phyloP scores from a whole-genome alignment of 495 filamentous ascomycete genomes.

The Poronia punctata region DNA sequence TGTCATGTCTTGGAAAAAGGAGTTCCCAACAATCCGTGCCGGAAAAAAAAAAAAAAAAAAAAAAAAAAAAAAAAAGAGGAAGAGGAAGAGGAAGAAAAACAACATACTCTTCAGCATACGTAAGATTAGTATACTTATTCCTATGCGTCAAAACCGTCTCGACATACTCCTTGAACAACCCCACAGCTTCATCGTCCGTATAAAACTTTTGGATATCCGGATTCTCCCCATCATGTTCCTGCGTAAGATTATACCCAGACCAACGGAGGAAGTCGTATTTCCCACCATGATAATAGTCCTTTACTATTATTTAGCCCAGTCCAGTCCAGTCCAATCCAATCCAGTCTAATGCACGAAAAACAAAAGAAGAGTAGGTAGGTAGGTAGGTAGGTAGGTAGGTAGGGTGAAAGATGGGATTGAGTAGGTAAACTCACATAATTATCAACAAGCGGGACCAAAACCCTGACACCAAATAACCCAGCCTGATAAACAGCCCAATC shows the following conservation, averaged over 20 bases:
- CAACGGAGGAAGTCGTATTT: conserved; percentile 51
- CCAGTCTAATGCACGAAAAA: too few species aligned
- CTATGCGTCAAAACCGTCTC: conserved; percentile 40
- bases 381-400: too few species aligned
- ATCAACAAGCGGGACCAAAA: conserved; percentile 44
- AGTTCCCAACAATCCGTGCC: too few species aligned
- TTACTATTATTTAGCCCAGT: background rate
- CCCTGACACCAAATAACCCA: conserved; percentile 39
- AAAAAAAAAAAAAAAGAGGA: too few species aligned
- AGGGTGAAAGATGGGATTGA: too few species aligned
- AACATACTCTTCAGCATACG: conserved; percentile 50
- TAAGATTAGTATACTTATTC: conserved; percentile 49
- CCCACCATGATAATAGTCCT: conserved; percentile 53
- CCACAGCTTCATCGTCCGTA: conserved; percentile 41
- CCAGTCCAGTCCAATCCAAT: too few species aligned
- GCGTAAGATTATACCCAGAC: conserved; percentile 42
- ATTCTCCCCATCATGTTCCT: conserved; percentile 26
- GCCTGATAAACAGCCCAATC: conserved; percentile 51
- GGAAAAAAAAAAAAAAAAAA: too few species aligned
- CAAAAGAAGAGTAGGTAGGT: too few species aligned
- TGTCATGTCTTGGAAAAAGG: too few species aligned
- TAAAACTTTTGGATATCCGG: conserved; percentile 45
- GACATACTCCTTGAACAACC: conserved; percentile 48
- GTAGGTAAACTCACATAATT: conserved; percentile 39
- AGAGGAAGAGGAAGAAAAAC: too few species aligned